A percentile compares a stretch with the other conserved stretches of the same genome.
These are phyloP conservation scores for Claviceps maximensis DNA, from an alignment of 2,329 filamentous ascomycete species.

Conservation along the genomic window DNA sequence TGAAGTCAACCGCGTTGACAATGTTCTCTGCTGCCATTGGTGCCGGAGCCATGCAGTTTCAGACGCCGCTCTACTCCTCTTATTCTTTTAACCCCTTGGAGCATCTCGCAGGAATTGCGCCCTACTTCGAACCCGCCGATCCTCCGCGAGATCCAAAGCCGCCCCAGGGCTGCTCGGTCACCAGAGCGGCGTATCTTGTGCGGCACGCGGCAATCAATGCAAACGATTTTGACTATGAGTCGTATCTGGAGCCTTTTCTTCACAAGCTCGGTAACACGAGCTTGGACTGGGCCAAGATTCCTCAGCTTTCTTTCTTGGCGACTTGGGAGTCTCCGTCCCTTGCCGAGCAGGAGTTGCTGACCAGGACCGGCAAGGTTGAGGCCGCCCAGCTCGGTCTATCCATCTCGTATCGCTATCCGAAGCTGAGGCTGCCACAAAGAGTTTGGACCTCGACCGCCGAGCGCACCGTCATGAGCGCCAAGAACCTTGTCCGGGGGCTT, in stretches of 20 bases:
- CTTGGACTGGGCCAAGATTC: conserved; percentile 43
- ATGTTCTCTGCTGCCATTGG: background rate
- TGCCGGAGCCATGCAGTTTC: conserved; percentile 1
- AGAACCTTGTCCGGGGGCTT: conserved; percentile 43
- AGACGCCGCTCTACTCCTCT: conserved; percentile 25
- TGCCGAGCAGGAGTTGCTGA: conserved; percentile 45
- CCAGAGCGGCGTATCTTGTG: conserved; percentile 39
- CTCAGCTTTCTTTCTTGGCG: conserved; percentile 40
- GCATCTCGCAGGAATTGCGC: conserved; percentile 41
- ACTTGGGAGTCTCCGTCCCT: conserved; percentile 44
- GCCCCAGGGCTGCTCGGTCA: conserved; percentile 37
- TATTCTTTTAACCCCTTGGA: conserved; percentile 40
- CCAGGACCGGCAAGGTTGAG: conserved; percentile 46
- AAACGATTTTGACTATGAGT: conserved; percentile 45
- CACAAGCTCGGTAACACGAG: conserved; percentile 46
- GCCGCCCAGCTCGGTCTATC: conserved; percentile 46
- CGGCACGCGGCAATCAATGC: conserved; percentile 49
- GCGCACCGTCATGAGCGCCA: conserved; percentile 43
- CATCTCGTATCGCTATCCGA: conserved; percentile 40
- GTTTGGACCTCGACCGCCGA: conserved; percentile 53
- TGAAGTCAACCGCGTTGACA: background rate
- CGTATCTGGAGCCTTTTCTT: conserved; percentile 42
- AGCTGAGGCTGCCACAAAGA: conserved; percentile 36
- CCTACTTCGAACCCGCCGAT: conserved; percentile 43
- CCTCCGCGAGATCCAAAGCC: conserved; percentile 20